A percentile compares a stretch with the other conserved stretches of the same genome.
phyloP scores from a whole-genome alignment of 176 grass and related monocot genomes.

The Coix lacrymajobi region DNA sequence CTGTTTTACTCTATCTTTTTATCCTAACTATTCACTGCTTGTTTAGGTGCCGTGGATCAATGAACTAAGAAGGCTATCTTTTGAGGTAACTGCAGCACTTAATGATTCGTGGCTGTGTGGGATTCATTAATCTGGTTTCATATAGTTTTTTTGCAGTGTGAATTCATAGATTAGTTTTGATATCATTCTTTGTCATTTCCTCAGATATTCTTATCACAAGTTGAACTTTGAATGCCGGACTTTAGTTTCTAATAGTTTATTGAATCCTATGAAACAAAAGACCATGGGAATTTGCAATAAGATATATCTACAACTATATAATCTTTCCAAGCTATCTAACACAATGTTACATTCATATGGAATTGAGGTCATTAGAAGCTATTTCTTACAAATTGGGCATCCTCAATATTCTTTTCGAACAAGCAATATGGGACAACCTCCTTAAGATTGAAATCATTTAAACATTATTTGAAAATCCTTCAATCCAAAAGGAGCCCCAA shows the following conservation, averaged over 20 bases:
- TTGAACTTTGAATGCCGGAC: not conserved
- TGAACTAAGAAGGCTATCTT: slow-evolving; percentile 63
- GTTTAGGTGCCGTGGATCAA: slow-evolving; percentile 91
- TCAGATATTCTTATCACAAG: not conserved
- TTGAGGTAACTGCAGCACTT: slow-evolving; percentile 19
- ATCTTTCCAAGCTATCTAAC: not conserved
- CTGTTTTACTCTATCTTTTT: not conserved
- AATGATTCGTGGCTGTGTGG: not conserved
- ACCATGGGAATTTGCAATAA: not conserved
- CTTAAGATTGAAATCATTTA: not conserved
- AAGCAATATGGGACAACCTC: not conserved
- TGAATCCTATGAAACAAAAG: not conserved
- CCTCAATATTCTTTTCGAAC: not conserved
- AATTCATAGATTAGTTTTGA: not conserved
- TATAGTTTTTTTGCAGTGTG: not conserved
- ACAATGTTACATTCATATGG: not conserved
- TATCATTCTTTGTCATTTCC: slow-evolving; percentile 1
- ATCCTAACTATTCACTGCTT: slow-evolving; percentile 33
- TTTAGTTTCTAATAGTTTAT: not conserved
- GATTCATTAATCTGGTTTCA: not conserved
- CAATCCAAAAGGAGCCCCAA: not conserved
- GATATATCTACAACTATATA: not conserved
- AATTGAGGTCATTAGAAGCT: not conserved
- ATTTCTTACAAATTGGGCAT: not conserved
- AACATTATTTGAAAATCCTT: not conserved